These are phyloP conservation scores for Ascochyta viciae-villosae DNA, from an alignment of 2,329 filamentous ascomycete genomes.

Conservation along the genomic window DNA sequence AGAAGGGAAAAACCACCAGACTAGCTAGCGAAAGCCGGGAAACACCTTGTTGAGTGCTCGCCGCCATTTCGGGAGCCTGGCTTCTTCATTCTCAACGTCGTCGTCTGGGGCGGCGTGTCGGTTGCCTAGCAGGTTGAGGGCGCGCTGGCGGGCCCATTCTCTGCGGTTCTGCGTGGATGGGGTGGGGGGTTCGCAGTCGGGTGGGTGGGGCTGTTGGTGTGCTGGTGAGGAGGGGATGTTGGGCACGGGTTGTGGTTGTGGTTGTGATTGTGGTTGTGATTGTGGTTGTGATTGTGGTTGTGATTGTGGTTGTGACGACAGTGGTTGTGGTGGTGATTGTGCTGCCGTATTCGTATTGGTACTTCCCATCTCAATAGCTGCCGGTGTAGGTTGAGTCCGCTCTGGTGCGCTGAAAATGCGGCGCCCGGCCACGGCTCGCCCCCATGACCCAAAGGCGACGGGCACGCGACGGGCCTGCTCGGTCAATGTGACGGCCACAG, in stretches of 20 bases:
- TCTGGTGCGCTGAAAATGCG: conserved; percentile 44
- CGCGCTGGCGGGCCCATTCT: conserved; percentile 56
- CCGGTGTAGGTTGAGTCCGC: conserved; percentile 23
- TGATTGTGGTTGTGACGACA: background rate
- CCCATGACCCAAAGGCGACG: conserved; percentile 31
- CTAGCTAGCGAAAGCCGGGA: conserved; percentile 37
- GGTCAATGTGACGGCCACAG: background rate
- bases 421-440: conserved; percentile 32
- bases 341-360: background rate
- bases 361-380: conserved; percentile 43
- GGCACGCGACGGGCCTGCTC: conserved; percentile 14
- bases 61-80: conserved; percentile 30
- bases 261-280: too few species aligned
- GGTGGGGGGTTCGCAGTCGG: conserved; percentile 17
- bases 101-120: conserved; percentile 32
- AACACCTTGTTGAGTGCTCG: conserved; percentile 43
- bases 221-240: too few species aligned
- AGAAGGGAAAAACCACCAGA: background rate
- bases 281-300: too few species aligned
- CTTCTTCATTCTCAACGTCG: conserved; percentile 20
- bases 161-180: conserved; percentile 40
- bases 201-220: conserved; percentile 1
- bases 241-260: too few species aligned
- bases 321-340: background rate
- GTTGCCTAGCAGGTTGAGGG: conserved; percentile 53